These are phyloP conservation scores for Musa acuminata DNA, from an alignment of 176 grass and related monocot genomes.

Conservation along the genomic window DNA sequence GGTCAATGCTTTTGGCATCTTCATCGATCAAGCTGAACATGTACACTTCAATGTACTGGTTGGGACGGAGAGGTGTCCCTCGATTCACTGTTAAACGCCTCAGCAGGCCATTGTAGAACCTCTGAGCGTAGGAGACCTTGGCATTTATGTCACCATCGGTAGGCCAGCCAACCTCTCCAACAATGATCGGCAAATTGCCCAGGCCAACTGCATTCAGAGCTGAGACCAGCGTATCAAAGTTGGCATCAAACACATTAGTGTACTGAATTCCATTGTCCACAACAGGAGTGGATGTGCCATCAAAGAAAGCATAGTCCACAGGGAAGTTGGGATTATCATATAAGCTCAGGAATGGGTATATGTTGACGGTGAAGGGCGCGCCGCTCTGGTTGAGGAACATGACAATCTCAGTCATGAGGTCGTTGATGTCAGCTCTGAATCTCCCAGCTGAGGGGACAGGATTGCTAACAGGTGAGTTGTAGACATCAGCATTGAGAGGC, in stretches of 20 bases:
- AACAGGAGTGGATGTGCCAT: conserved; percentile 36
- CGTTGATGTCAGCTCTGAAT: conserved; percentile 34
- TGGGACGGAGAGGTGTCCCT: conserved; percentile 63
- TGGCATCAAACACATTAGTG: conserved; percentile 45
- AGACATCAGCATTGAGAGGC: conserved; percentile 37
- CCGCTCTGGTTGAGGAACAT: conserved; percentile 59
- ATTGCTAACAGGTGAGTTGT: conserved; percentile 21
- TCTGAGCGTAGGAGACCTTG: conserved; percentile 39
- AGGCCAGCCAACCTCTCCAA: conserved; percentile 95
- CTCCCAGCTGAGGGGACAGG: conserved; percentile 48
- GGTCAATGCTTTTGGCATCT: conserved; percentile 77
- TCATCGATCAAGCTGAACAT: conserved; percentile 80
- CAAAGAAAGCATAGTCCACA: conserved; percentile 84
- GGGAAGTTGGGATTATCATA: conserved; percentile 73
- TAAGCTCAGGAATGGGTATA: conserved; percentile 81
- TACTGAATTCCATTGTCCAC: conserved; percentile 36
- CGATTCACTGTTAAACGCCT: conserved; percentile 36
- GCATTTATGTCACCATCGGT: conserved; percentile 81
- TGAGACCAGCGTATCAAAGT: conserved; percentile 50
- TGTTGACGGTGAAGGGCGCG: conserved; percentile 82
- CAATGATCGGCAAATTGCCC: conserved; percentile 55
- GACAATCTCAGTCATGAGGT: conserved; percentile 68
- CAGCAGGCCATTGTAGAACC: conserved; percentile 73
- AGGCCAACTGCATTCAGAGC: conserved; percentile 47
- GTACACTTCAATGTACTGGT: conserved; percentile 82